These are phyloP conservation scores for Tripterygium wilfordii DNA, from an alignment of 177 flowering plant species.

Conservation along the genomic window DNA sequence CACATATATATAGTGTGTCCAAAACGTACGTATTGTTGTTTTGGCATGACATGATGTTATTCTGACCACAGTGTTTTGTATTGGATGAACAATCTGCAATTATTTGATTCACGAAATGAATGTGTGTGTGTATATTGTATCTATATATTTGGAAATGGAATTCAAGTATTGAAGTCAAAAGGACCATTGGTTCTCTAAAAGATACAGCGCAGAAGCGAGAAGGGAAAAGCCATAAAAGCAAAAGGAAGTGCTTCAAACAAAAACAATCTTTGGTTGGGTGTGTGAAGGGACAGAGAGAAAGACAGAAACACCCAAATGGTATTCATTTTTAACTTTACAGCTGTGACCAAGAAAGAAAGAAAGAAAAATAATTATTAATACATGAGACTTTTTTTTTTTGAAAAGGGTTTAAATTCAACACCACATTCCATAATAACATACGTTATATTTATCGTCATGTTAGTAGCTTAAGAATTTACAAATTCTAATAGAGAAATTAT, in stretches of 20 bases:
- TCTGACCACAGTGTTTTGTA: too few relatives aligned
- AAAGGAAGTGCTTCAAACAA: background rate
- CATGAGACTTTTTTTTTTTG: slow-evolving; percentile 1
- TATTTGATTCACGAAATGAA: slow-evolving; percentile 22
- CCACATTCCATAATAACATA: too few relatives aligned
- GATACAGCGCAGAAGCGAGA: background rate
- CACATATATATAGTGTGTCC: too few relatives aligned
- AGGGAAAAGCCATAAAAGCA: background rate
- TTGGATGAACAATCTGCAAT: too few relatives aligned
- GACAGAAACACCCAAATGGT: slow-evolving; percentile 5
- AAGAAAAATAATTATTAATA: background rate
- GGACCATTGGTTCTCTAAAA: slow-evolving; percentile 7
- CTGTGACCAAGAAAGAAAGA: slow-evolving; percentile 12
- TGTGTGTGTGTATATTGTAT: slow-evolving; percentile 8
- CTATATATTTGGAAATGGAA: too few relatives aligned
- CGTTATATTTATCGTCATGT: too few relatives aligned
- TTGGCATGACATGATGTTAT: too few relatives aligned
- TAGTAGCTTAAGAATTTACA: too few relatives aligned
- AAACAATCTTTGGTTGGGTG: background rate
- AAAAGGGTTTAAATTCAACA: too few relatives aligned
- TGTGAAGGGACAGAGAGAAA: slow-evolving; percentile 1
- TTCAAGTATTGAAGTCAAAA: too few relatives aligned
- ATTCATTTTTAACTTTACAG: slow-evolving; percentile 25
- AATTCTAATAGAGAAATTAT: too few relatives aligned
- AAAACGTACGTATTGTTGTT: too few relatives aligned